Evolutionary conservation across 495 filamentous ascomycete genomes (phyloP).

Genomic region (Lasiosphaeria miniovina): DNA sequence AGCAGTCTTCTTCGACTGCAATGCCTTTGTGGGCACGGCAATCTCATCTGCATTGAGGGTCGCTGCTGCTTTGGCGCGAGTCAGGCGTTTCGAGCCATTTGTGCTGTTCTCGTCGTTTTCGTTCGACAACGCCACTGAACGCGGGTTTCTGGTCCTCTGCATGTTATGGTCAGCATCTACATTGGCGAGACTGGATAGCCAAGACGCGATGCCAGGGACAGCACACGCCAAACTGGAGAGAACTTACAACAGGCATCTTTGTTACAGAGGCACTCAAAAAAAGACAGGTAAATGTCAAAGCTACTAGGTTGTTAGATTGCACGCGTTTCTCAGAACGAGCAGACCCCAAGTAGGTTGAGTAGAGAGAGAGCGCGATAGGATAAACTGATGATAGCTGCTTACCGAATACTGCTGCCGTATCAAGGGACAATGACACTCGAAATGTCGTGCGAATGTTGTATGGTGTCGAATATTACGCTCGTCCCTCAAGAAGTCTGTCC

Average conservation of each 20-base stretch:
- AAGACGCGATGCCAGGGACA: neutral
- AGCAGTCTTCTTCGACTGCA: slow-evolving; percentile 69
- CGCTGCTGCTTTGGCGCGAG: slow-evolving; percentile 87
- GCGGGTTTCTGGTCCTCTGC: slow-evolving; percentile 31
- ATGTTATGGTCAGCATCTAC: neutral
- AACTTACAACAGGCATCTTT: slow-evolving; percentile 6
- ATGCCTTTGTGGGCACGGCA: slow-evolving; percentile 58
- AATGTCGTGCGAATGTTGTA: neutral
- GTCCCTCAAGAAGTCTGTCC: slow-evolving; percentile 4
- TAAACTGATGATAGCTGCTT: neutral
- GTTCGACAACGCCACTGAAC: slow-evolving; percentile 62
- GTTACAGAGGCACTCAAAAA: neutral
- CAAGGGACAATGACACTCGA: neutral
- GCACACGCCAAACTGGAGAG: neutral
- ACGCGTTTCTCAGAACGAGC: slow-evolving; percentile 1
- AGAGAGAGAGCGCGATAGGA: neutral
- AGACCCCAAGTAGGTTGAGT: neutral
- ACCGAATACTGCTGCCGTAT: neutral
- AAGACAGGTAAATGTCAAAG: neutral
- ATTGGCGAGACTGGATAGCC: neutral
- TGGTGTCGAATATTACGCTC: neutral
- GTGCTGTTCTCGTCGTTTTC: slow-evolving; percentile 89
- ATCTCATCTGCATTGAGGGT: slow-evolving; percentile 59
- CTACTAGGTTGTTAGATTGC: neutral
- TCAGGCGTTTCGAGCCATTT: slow-evolving; percentile 67